Evolutionary conservation across 176 grass and related monocot genomes (phyloP).

Genomic region (Paspalum notatum): DNA sequence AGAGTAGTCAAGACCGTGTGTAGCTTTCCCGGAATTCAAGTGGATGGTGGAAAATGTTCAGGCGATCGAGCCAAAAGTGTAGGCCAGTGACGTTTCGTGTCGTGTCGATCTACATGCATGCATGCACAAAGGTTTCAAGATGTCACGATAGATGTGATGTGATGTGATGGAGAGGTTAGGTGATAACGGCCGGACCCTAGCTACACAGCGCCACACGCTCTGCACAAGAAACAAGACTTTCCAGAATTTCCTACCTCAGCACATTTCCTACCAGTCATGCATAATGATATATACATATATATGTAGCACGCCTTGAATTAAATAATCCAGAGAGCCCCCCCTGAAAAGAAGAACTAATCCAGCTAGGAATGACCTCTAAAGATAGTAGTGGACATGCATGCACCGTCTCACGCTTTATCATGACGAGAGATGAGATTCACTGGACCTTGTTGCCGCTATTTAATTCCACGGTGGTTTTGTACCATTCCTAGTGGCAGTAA

Average conservation of each 20-base stretch:
- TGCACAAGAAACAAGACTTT: slow-evolving; percentile 37
- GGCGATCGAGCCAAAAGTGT: slow-evolving; percentile 7
- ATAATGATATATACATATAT: neutral
- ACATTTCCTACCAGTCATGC: too few relatives aligned
- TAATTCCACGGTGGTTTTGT: too few relatives aligned
- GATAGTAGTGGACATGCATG: neutral
- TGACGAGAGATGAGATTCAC: too few relatives aligned
- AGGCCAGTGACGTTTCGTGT: neutral
- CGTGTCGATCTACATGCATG: neutral
- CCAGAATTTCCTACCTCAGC: too few relatives aligned
- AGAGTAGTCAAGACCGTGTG: neutral
- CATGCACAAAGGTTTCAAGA: slow-evolving; percentile 10
- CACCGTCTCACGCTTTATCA: neutral
- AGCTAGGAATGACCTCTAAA: neutral
- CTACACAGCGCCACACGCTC: neutral
- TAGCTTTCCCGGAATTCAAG: slow-evolving; percentile 20
- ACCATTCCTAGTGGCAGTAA: too few relatives aligned
- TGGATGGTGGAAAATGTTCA: slow-evolving; percentile 28
- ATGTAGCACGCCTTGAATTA: neutral
- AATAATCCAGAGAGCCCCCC: neutral
- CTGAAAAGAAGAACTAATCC: neutral
- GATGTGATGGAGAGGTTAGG: slow-evolving; percentile 12
- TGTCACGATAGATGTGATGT: neutral
- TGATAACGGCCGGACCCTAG: slow-evolving; percentile 33
- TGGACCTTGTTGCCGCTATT: too few relatives aligned